These are phyloP conservation scores for Penicillium sp. DNA, from an alignment of 2,329 filamentous ascomycete species.

Conservation along the genomic window DNA sequence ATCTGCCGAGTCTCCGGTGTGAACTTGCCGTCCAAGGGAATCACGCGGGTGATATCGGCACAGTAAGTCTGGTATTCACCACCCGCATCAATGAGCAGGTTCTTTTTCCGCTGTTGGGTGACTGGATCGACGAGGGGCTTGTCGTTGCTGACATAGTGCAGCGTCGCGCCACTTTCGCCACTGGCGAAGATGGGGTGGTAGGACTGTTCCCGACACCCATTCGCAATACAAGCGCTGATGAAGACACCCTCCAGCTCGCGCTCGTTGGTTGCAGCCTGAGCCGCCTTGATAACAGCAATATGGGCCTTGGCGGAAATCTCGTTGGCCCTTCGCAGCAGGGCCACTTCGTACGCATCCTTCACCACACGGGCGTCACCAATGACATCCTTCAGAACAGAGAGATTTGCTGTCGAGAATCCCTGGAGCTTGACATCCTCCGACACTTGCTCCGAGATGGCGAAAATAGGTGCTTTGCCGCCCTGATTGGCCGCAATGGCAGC, in stretches of 20 bases:
- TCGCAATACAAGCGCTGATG: conserved; percentile 68
- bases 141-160: conserved; percentile 86
- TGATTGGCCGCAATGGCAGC: conserved; percentile 47
- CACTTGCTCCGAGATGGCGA: conserved; percentile 77
- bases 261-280: conserved; percentile 70
- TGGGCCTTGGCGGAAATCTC: conserved; percentile 78
- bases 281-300: conserved; percentile 65
- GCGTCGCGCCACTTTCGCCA: conserved; percentile 76
- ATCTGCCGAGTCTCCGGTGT: conserved; percentile 69
- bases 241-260: conserved; percentile 81
- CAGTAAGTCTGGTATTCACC: conserved; percentile 85
- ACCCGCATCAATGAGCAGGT: conserved; percentile 84
- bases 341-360: conserved; percentile 85
- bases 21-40: conserved; percentile 74
- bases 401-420: conserved; percentile 66
- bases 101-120: conserved; percentile 54
- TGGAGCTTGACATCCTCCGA: conserved; percentile 71
- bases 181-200: conserved; percentile 88
- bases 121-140: conserved; percentile 60
- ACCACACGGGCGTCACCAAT: conserved; percentile 79
- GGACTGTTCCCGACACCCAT: conserved; percentile 73
- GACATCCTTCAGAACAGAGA: conserved; percentile 61
- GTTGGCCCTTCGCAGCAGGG: conserved; percentile 78
- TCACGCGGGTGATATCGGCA: conserved; percentile 84
- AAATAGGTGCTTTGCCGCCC: conserved; percentile 57